These are phyloP conservation scores for Sideroxylon spinosum DNA, from an alignment of 179 eudicot genomes.

Conservation along the genomic window DNA sequence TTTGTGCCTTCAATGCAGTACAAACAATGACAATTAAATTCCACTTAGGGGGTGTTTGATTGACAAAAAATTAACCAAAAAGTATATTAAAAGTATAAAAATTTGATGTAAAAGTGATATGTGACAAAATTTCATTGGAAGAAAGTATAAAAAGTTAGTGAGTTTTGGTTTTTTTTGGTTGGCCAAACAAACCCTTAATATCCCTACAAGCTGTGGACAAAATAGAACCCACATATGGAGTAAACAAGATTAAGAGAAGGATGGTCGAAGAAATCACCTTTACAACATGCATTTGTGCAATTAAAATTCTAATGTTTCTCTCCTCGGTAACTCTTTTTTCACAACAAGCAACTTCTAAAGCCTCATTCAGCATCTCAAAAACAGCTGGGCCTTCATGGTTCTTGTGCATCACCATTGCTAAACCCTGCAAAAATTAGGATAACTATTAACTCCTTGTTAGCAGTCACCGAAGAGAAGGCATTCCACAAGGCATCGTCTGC, in stretches of 20 bases:
- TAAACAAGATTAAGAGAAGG: conserved; percentile 7
- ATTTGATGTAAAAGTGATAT: too few species aligned
- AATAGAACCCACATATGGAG: not conserved
- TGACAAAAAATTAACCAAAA: too few species aligned
- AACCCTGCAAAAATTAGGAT: conserved; percentile 48
- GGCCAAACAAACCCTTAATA: too few species aligned
- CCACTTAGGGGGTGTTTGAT: too few species aligned
- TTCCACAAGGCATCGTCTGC: not conserved
- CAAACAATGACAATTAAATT: not conserved
- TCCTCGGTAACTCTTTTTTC: conserved; percentile 70
- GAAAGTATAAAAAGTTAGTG: too few species aligned
- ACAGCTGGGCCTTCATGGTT: conserved; percentile 78
- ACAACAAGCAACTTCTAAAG: conserved; percentile 56
- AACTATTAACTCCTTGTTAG: not conserved
- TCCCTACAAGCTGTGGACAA: not conserved
- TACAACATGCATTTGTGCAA: conserved; percentile 89
- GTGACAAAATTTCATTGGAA: too few species aligned
- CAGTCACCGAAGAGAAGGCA: conserved; percentile 6
- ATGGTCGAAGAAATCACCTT: conserved; percentile 43
- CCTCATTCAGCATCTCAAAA: conserved; percentile 73
- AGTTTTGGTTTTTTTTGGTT: too few species aligned
- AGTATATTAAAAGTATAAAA: too few species aligned
- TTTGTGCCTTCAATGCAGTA: not conserved
- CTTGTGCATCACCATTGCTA: conserved; percentile 98
- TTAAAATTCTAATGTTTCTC: conserved; percentile 79